phyloP scores from a whole-genome alignment of 192 early-diverging fungal genomes.

The Gamsiella multidivaricata region DNA sequence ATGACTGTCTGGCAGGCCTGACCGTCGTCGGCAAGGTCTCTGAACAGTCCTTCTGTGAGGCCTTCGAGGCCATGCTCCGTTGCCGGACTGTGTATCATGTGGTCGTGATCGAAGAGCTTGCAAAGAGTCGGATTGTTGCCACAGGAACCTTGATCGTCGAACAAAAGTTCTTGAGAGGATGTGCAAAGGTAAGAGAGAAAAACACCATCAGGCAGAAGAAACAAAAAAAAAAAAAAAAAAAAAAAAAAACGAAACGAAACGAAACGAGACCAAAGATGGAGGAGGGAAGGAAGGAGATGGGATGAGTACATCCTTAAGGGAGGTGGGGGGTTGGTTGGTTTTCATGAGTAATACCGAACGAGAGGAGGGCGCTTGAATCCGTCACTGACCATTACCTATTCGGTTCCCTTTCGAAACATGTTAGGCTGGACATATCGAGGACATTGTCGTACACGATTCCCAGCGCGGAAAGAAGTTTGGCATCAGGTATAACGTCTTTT shows the following conservation, averaged over 20 bases:
- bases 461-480: slow-evolving; percentile 80
- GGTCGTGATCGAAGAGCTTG: slow-evolving; percentile 85
- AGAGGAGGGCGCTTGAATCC: too few relatives aligned
- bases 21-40: slow-evolving; percentile 82
- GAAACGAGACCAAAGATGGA: neutral
- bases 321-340: too few relatives aligned
- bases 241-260: neutral
- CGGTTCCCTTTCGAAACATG: neutral
- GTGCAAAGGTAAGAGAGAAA: slow-evolving; percentile 81
- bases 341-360: too few relatives aligned
- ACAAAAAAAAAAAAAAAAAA: neutral
- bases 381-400: neutral
- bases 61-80: slow-evolving; percentile 80
- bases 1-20: slow-evolving; percentile 78
- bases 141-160: slow-evolving; percentile 90
- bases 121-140: slow-evolving; percentile 74
- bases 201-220: too few relatives aligned
- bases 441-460: slow-evolving; percentile 81
- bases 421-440: slow-evolving; percentile 92
- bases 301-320: too few relatives aligned
- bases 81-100: slow-evolving; percentile 74
- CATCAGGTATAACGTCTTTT: slow-evolving; percentile 44
- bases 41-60: slow-evolving; percentile 67
- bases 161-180: slow-evolving; percentile 88
- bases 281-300: neutral